Evolutionary conservation across 306 rosid genomes (phyloP).

Genomic region (Cicer yamashitae): DNA sequence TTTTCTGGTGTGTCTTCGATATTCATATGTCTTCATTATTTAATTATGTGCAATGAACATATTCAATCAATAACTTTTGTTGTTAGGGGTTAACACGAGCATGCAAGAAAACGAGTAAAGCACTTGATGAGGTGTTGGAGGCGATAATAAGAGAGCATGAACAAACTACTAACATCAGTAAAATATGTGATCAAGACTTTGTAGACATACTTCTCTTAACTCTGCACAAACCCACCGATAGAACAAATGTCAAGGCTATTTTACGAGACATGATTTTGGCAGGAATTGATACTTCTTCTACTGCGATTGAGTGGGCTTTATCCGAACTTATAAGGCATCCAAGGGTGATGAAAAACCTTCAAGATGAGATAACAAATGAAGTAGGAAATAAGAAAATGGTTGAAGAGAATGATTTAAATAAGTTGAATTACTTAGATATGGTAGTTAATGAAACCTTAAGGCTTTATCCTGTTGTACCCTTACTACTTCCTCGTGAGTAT

Average conservation of each 20-base stretch:
- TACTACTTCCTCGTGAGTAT: background rate
- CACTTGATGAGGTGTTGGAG: too few relatives aligned
- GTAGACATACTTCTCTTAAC: background rate
- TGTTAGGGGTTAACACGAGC: too few relatives aligned
- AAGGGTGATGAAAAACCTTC: background rate
- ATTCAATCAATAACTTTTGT: too few relatives aligned
- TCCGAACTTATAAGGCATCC: background rate
- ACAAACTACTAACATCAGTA: too few relatives aligned
- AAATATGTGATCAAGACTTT: background rate
- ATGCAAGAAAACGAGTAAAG: too few relatives aligned
- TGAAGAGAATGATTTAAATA: background rate
- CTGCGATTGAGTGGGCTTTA: background rate
- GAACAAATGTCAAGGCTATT: background rate
- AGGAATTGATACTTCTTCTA: constrained; percentile 4
- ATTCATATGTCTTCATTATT: too few relatives aligned
- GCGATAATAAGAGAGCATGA: too few relatives aligned
- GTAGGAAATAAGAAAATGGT: background rate
- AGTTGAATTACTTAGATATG: background rate
- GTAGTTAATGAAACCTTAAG: background rate
- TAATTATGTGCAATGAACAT: too few relatives aligned
- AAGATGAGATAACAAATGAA: background rate
- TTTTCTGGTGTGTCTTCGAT: too few relatives aligned
- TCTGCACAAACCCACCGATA: background rate
- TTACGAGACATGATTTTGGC: background rate
- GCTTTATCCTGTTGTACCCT: background rate